Base-by-base conservation (phyloP, 2,329 filamentous ascomycete species). In the Teratosphaeria gauchensis region DNA sequence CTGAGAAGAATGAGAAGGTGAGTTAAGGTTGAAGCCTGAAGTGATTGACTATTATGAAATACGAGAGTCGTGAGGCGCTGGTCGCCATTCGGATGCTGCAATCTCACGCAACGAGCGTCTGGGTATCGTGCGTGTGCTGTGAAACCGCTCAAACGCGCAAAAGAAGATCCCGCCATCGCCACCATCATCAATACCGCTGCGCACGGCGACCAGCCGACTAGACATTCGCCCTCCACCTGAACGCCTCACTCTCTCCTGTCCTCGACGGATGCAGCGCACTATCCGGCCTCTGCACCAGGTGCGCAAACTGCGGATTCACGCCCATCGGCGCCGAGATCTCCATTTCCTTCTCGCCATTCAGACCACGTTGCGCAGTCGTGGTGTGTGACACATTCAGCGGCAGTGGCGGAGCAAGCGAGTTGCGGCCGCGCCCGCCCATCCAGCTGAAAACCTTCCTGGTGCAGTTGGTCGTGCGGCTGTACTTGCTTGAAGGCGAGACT, bases 251-350 rank as follows among this genome's bases (percentile, higher is more conserved):
- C 55, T 71, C 71, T 21, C 68, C 66, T 8, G 61, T 67, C 14
- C 71, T 63, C 55, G 68, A 71, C 64, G 83, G 76, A 67, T 85
- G 83, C 65, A 84, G 76, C 2, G 82, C 80, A 57, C 81, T 71
- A 64, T 84, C 77, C 2, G 83, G 83, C 64, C 78, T 74, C 54
- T 68, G 65, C 57, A 79, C 73, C 48, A 84, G 78, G 64, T 81
- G 79, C 32, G 78, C 74, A 67, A 78, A 80, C 66, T 80, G 76
- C n/a, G 77, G 75, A 60, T 82, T 79, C 32, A 76, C 75, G 57
- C 79, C 77, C 59, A 83, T 71, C 0, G 83, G 83, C 9, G 74
- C 76, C 1, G 81, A 84, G 64, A 87, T 85, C 61, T 70, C 65
- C 63, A 67, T 64, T 58, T 67, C 64, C 0, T 62, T 60, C 51